Evolutionary conservation across 371 early-diverging fungal species (phyloP).

Genomic region (Apophysomyces trapeziformis): DNA sequence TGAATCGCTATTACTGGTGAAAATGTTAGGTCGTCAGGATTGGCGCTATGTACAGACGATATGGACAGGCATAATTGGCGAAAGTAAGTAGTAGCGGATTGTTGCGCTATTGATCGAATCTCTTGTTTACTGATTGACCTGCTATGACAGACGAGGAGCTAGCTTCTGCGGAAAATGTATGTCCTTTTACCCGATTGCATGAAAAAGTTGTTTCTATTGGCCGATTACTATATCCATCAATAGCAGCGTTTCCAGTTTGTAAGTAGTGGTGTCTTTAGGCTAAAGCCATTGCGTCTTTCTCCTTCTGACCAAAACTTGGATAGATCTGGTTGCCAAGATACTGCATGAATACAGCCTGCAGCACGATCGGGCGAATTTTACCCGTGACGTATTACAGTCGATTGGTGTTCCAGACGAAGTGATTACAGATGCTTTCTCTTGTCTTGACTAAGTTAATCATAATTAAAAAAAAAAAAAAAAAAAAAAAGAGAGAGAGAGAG

Average conservation of each 20-base stretch:
- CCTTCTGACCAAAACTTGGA: too few relatives aligned
- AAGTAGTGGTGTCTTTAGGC: not conserved
- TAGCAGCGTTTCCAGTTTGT: constrained; percentile 6
- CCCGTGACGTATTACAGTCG: not conserved
- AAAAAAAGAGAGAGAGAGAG: too few relatives aligned
- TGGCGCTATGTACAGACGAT: not conserved
- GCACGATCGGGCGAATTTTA: not conserved
- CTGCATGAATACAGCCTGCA: not conserved
- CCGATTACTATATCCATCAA: not conserved
- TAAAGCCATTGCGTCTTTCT: too few relatives aligned
- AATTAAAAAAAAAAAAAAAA: too few relatives aligned
- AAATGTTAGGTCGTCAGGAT: not conserved
- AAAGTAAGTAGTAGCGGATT: not conserved
- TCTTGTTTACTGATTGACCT: not conserved
- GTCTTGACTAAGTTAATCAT: not conserved
- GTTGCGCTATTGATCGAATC: not conserved
- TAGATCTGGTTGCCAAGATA: not conserved
- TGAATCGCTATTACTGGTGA: constrained; percentile 2
- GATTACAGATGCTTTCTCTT: not conserved
- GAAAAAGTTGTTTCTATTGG: not conserved
- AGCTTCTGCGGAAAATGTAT: not conserved
- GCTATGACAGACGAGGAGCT: not conserved
- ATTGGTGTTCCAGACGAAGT: constrained; percentile 1
- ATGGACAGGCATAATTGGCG: not conserved
- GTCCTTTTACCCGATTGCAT: not conserved